A percentile compares a stretch with the other conserved stretches of the same genome.
Conservation (phyloP, 2,329 filamentous ascomycete species). For the Orbilia ellipsospora region DNA sequence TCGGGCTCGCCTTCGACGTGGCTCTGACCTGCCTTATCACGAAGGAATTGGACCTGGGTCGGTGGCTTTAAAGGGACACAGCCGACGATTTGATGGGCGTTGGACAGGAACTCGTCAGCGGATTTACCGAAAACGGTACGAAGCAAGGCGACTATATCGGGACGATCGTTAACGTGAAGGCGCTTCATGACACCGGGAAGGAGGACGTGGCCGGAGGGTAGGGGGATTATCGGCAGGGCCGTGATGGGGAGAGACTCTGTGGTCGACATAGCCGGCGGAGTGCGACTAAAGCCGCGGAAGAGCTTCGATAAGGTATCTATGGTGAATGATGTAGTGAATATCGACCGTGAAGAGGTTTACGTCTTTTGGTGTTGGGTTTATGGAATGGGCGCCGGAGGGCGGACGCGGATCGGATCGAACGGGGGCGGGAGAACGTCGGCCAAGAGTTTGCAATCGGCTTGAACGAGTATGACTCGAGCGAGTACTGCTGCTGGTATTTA, state of each 20-base stretch:
- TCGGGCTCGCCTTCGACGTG: constrained; percentile 46
- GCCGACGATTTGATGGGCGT: constrained; percentile 41
- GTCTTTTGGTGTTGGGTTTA: too few species aligned
- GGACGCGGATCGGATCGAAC: too few species aligned
- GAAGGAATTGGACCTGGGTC: constrained; percentile 39
- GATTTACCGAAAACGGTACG: constrained; percentile 39
- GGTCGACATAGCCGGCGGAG: constrained; percentile 33
- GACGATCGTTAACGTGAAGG: constrained; percentile 50
- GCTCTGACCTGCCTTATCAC: constrained; percentile 29
- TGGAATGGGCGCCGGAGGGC: too few species aligned
- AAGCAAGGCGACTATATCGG: constrained; percentile 41
- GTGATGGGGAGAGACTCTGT: constrained; percentile 31
- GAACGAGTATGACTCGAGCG: too few species aligned
- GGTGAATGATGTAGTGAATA: background rate
- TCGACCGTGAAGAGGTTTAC: background rate
- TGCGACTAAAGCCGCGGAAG: constrained; percentile 47
- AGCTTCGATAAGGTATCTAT: constrained; percentile 52
- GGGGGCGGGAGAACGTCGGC: background rate
- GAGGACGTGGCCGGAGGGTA: constrained; percentile 44
- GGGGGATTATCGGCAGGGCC: constrained; percentile 45
- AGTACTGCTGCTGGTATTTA: too few species aligned
- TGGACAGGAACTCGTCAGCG: constrained; percentile 44
- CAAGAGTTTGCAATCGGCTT: too few species aligned
- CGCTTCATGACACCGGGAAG: constrained; percentile 44
- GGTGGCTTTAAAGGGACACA: constrained; percentile 44